phyloP scores from a whole-genome alignment of 116 monocot genomes.

The Cymodocea nodosa region DNA sequence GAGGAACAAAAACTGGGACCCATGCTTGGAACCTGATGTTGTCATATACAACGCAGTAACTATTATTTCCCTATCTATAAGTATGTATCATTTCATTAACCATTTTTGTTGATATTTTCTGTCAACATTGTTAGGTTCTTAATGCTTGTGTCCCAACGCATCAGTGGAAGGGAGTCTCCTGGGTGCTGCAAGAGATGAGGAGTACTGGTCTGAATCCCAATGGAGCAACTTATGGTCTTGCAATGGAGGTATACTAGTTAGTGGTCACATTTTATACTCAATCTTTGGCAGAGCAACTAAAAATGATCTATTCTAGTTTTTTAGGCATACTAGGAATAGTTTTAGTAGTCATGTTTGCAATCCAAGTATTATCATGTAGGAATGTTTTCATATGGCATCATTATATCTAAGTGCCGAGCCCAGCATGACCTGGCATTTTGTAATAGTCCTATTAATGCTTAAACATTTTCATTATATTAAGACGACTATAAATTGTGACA shows the following conservation, averaged over 20 bases:
- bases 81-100: not conserved
- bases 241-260: constrained; percentile 72
- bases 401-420: too few relatives aligned
- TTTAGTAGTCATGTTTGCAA: too few relatives aligned
- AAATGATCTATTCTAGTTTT: not conserved
- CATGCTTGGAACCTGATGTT: constrained; percentile 75
- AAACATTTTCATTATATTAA: too few relatives aligned
- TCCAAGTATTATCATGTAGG: too few relatives aligned
- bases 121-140: constrained; percentile 43
- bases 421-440: too few relatives aligned
- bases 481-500: too few relatives aligned
- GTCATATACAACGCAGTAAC: constrained; percentile 44
- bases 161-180: constrained; percentile 98
- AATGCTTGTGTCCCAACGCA: constrained; percentile 77
- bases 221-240: constrained; percentile 89
- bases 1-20: constrained; percentile 64
- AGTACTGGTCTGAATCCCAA: constrained; percentile 49
- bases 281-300: not conserved
- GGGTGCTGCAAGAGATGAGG: constrained; percentile 77
- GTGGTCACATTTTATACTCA: not conserved
- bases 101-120: constrained; percentile 2
- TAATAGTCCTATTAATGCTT: too few relatives aligned
- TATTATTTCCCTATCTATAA: not conserved
- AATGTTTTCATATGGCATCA: too few relatives aligned
- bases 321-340: too few relatives aligned